Conservation (phyloP, 768 basidiomycete species). For the Boletellus sp. region DNA sequence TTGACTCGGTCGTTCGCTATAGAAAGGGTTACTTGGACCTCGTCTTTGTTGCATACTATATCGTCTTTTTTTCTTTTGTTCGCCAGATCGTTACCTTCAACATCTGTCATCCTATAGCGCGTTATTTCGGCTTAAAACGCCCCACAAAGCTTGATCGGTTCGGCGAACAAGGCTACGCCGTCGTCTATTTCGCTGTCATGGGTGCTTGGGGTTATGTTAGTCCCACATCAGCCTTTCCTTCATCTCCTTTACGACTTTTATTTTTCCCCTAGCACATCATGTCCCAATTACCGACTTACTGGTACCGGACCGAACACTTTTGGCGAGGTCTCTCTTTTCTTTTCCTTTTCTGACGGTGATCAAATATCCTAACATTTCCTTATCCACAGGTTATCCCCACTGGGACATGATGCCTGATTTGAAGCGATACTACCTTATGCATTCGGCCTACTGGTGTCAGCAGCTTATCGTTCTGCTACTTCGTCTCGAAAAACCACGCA, state of each 20-base stretch:
- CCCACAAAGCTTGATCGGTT: slow-evolving; percentile 74
- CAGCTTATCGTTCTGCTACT: slow-evolving; percentile 84
- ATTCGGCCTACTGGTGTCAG: slow-evolving; percentile 92
- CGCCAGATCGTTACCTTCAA: slow-evolving; percentile 71
- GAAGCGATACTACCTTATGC: slow-evolving; percentile 92
- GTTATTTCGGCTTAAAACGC: slow-evolving; percentile 64
- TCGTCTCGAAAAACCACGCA: slow-evolving; percentile 89
- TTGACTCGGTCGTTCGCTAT: slow-evolving; percentile 57
- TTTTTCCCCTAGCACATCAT: slow-evolving; percentile 65
- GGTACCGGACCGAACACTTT: slow-evolving; percentile 79
- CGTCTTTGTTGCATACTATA: slow-evolving; percentile 74
- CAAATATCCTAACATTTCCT: not conserved
- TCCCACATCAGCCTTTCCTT: not conserved
- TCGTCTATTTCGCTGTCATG: slow-evolving; percentile 72
- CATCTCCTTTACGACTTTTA: not conserved
- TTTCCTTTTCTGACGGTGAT: not conserved
- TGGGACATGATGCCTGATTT: slow-evolving; percentile 82
- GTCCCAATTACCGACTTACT: slow-evolving; percentile 76
- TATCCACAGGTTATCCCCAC: slow-evolving; percentile 70
- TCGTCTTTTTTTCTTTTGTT: slow-evolving; percentile 86
- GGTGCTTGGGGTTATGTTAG: slow-evolving; percentile 78
- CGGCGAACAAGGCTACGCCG: slow-evolving; percentile 87
- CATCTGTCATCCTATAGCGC: slow-evolving; percentile 64
- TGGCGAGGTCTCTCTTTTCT: slow-evolving; percentile 61
- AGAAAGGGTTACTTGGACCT: slow-evolving; percentile 73